Evolutionary conservation across 495 filamentous ascomycete genomes (phyloP).

Genomic region (Clohesyomyces aquaticus): DNA sequence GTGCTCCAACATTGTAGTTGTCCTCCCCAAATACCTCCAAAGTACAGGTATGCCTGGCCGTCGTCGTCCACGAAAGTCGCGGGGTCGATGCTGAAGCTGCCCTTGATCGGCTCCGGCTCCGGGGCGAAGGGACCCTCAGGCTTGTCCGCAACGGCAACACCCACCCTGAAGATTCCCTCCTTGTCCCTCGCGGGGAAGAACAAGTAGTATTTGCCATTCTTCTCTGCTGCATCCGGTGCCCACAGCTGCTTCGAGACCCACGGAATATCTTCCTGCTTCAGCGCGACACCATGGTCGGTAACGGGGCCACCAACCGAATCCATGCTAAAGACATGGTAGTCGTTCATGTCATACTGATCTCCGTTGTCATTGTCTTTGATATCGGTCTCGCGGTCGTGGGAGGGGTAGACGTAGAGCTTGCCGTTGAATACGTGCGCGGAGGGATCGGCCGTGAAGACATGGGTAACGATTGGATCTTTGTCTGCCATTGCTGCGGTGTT

Average conservation of each 20-base stretch:
- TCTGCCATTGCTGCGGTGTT: constrained; percentile 28
- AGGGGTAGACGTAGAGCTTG: constrained; percentile 67
- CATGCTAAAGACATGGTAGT: constrained; percentile 68
- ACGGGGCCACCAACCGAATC: constrained; percentile 55
- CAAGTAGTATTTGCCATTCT: constrained; percentile 65
- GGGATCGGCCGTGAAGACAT: constrained; percentile 73
- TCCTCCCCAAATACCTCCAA: constrained; percentile 73
- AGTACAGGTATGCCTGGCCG: constrained; percentile 63
- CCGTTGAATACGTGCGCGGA: constrained; percentile 67
- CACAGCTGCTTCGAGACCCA: constrained; percentile 68
- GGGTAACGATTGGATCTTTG: constrained; percentile 56
- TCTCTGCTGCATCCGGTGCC: constrained; percentile 65
- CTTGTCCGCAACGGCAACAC: constrained; percentile 58
- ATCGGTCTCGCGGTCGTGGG: constrained; percentile 65
- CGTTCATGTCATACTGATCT: constrained; percentile 80
- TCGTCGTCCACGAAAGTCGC: constrained; percentile 67
- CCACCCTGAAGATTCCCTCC: constrained; percentile 65
- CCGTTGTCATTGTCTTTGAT: constrained; percentile 75
- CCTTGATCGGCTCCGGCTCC: constrained; percentile 61
- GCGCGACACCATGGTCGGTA: constrained; percentile 62
- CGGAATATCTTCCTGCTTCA: constrained; percentile 59
- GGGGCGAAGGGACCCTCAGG: constrained; percentile 63
- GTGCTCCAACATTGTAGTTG: constrained; percentile 63
- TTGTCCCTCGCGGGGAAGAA: constrained; percentile 67
- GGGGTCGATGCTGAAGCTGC: constrained; percentile 66